Evolutionary conservation across 2,329 filamentous ascomycete genomes (phyloP).

Genomic region (Arthrocladium fulminans): DNA sequence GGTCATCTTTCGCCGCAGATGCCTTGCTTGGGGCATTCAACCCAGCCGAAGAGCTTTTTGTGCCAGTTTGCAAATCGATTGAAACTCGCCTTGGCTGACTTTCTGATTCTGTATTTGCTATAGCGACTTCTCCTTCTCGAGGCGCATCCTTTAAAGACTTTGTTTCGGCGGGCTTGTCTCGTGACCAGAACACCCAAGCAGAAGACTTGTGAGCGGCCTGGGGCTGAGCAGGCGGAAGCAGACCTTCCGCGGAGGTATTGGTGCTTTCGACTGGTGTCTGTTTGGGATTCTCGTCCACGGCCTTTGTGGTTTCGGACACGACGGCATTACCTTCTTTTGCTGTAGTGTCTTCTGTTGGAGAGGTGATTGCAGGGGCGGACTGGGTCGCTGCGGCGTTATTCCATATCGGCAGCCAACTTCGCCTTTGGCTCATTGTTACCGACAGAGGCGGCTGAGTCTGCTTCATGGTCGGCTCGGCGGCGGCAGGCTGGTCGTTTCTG

Average conservation of each 20-base stretch:
- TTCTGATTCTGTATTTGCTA: conserved; percentile 22
- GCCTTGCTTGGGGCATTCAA: conserved; percentile 9
- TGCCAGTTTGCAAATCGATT: conserved; percentile 20
- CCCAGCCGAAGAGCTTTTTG: conserved; percentile 5
- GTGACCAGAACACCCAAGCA: conserved; percentile 26
- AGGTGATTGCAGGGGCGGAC: conserved; percentile 2
- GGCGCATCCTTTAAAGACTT: conserved; percentile 15
- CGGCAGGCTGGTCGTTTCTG: background rate
- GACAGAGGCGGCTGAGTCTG: background rate
- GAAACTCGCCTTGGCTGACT: conserved; percentile 24
- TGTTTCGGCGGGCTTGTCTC: conserved; percentile 16
- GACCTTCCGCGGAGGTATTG: conserved; percentile 15
- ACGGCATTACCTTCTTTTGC: conserved; percentile 10
- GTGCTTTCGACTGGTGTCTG: background rate
- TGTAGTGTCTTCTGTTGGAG: conserved; percentile 1
- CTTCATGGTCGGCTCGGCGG: background rate
- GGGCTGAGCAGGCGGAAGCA: conserved; percentile 17
- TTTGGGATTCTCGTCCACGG: background rate
- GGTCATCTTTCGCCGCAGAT: background rate
- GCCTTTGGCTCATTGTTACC: conserved; percentile 25
- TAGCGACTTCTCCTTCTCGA: conserved; percentile 20
- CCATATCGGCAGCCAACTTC: conserved; percentile 40
- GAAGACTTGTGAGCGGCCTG: conserved; percentile 17
- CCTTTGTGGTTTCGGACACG: background rate
- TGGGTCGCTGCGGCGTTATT: conserved; percentile 21